Evolutionary conservation across 306 rosid genomes (phyloP), one percentile per base, ranked within the genome.

Genomic region (Arachis hypogaea): DNA sequence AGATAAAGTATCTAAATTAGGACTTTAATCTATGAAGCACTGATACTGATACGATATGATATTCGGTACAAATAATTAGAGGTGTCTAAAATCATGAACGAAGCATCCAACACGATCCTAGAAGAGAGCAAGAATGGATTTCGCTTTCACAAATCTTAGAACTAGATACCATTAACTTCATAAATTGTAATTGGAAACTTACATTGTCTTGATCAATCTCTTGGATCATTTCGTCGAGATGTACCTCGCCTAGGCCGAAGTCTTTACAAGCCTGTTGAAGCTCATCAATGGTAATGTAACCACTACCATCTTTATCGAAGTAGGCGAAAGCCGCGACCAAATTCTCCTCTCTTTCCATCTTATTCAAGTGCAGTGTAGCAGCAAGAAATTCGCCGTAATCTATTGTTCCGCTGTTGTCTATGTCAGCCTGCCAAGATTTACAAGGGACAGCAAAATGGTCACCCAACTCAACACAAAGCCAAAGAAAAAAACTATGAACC

Each of bases 381-480:
- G 98, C 98, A 36, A 92, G 88, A 62, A 92, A 92, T 88, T 92
- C 98, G 36, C 93, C 96, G 22, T 92, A 92, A 81, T 92, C 98
- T 69, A 92, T 85, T 63, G 93, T 78, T 86, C 98, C 98, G 81
- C 59, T 89, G 68, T 89, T 85, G 88, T 92, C 96, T 68, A 92
- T 86, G 77, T 92, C 98, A 75, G 98, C 98, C 98, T 92, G 83
- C 71, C 77, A 59, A 77, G 43, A 66, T 65, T 77, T 76, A 77
- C 44, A 49, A 62, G 55, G 22, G 36, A 36, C 71, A 16, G 44
- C n/a, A 59, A 36, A 18, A 71, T 22, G 56, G 57, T 68, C 16
- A 47, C 70, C 28, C 55, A 60, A 55, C 65, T 59, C 67, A n/a
- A 55, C 10, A 46, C 4, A 82, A 60, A 57, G 59, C 10, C 58